These are phyloP conservation scores for Lasiodiplodia hormozganensis DNA, from an alignment of 2,329 filamentous ascomycete genomes.

Conservation along the genomic window DNA sequence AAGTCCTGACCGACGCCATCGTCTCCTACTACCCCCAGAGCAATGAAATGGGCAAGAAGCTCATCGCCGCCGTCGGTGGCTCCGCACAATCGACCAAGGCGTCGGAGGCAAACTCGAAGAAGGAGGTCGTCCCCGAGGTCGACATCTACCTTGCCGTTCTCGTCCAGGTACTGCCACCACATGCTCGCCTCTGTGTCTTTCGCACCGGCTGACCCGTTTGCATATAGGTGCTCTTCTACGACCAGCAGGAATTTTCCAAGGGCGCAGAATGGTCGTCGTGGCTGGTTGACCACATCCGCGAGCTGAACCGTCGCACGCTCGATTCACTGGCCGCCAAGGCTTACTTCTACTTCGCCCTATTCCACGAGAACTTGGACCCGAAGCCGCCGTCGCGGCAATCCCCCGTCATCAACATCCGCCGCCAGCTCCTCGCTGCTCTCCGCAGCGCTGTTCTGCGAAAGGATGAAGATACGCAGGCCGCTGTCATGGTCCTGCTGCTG, in stretches of 20 bases:
- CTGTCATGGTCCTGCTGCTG: conserved; percentile 91
- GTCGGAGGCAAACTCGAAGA: conserved; percentile 72
- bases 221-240: conserved; percentile 86
- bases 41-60: conserved; percentile 70
- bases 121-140: conserved; percentile 84
- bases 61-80: conserved; percentile 74
- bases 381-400: conserved; percentile 89
- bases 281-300: conserved; percentile 83
- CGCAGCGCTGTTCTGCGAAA: conserved; percentile 96
- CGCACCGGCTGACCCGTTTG: background rate
- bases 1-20: conserved; percentile 81
- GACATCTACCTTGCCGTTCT: conserved; percentile 89
- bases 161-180: conserved; percentile 43
- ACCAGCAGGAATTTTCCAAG: conserved; percentile 79
- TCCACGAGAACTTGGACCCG: conserved; percentile 88
- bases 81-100: conserved; percentile 38
- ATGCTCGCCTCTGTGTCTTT: background rate
- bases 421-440: conserved; percentile 83
- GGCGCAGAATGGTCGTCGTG: conserved; percentile 85
- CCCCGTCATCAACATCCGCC: conserved; percentile 83
- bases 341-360: conserved; percentile 97
- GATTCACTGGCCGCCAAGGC: conserved; percentile 94
- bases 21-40: conserved; percentile 78
- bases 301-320: conserved; percentile 89
- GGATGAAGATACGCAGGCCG: conserved; percentile 95